Evolutionary conservation across 768 basidiomycete species (phyloP), one percentile per base, ranked within the genome.

Genomic region (Fibroporia radiculosa): DNA sequence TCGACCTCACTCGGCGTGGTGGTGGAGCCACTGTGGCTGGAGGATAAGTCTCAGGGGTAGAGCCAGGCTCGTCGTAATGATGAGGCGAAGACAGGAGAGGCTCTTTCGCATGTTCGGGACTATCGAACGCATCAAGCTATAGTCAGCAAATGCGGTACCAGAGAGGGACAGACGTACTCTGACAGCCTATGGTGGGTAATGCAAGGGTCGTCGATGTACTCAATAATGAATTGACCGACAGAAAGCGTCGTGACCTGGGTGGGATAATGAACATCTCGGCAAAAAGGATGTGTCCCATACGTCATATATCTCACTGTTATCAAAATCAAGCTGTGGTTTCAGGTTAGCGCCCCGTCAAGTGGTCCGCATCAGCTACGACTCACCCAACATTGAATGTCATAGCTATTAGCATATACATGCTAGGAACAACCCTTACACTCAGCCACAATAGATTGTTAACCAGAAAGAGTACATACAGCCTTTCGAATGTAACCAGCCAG

Each of bases 321-420:
- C 29, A 76, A 43, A 24, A 82, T 67, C 20, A 80, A 56, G 27
- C 78, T 79, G 51, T 0, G 18, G 26, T 13, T 20, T 29, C 25
- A 20, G n/a, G 26, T 19, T 12, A 3, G 19, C 8, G 13, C 3
- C 7, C 16, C 7, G 2, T 8, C 0, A 31, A 8, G n/a, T 8
- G 10, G 16, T 0, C 2, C 12, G 32, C 4, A 16, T 12, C 12
- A 14, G 2, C 26, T 1, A 10, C 18, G 2, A 69, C 82, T 61
- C 56, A 84, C 84, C 80, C 74, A n/a, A 77, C 45, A 44, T 84
- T 75, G 50, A 81, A 76, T 18, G 82, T 77, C 82, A 85, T 85
- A 20, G 78, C 73, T 41, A 81, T 66, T 13, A 87, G 70, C 82
- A 87, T 85, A 55, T 85, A 86, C 48, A 74, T 62, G 44, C 83